Evolutionary conservation across 768 basidiomycete genomes (phyloP).

Genomic region (Mycena capillaripes): DNA sequence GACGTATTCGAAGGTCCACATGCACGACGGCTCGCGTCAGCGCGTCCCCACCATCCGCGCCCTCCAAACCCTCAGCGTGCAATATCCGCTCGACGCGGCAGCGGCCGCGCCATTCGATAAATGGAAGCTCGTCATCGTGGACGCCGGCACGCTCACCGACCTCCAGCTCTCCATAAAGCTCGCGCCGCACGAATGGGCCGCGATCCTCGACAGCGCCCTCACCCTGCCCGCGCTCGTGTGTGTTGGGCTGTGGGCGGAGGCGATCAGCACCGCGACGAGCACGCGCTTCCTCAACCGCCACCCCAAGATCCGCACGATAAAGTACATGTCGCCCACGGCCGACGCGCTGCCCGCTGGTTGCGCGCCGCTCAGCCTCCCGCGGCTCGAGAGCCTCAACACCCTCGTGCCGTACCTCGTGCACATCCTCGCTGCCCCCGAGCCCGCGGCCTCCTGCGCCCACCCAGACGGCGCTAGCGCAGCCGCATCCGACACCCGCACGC

Average conservation of each 20-base stretch:
- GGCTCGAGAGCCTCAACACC: slow-evolving; percentile 15
- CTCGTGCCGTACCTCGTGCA: slow-evolving; percentile 17
- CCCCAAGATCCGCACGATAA: slow-evolving; percentile 6
- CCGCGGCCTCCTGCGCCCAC: background rate
- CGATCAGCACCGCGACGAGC: slow-evolving; percentile 20
- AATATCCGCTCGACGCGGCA: background rate
- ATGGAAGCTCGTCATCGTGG: slow-evolving; percentile 27
- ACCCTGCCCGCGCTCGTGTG: slow-evolving; percentile 19
- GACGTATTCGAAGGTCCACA: slow-evolving; percentile 3
- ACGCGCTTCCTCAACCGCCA: slow-evolving; percentile 28
- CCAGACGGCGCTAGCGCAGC: no score
- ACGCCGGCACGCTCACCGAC: slow-evolving; percentile 8
- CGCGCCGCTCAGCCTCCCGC: slow-evolving; percentile 16
- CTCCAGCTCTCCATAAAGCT: slow-evolving; percentile 26
- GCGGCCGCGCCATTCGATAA: background rate
- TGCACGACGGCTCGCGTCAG: slow-evolving; percentile 28
- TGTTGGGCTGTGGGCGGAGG: slow-evolving; percentile 21
- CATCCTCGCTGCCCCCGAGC: background rate
- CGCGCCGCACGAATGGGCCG: slow-evolving; percentile 20
- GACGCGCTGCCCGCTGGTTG: background rate
- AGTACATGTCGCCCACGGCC: slow-evolving; percentile 11
- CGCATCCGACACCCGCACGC: no score
- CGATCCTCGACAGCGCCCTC: slow-evolving; percentile 21
- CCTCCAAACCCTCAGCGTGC: slow-evolving; percentile 4
- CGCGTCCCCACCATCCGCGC: slow-evolving; percentile 16